These are phyloP conservation scores for Barnettozyma populi DNA, from an alignment of 805 yeast genomes.

Conservation along the genomic window DNA sequence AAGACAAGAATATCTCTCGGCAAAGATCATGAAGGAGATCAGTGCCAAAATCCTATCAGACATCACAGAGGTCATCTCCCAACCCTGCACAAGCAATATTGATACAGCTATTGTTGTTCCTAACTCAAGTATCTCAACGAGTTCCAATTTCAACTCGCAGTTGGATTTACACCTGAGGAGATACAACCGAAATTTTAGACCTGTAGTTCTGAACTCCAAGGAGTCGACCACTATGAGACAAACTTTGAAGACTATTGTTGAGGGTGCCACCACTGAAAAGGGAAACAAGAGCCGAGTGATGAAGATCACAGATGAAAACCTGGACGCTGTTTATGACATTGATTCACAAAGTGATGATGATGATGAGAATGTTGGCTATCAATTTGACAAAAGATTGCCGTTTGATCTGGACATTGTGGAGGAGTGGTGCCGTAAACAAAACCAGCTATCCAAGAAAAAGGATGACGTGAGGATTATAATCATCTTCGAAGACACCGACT, in stretches of 20 bases:
- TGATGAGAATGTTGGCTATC: constrained; percentile 10
- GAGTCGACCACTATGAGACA: constrained; percentile 24
- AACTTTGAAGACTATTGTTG: constrained; percentile 19
- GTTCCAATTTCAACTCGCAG: constrained; percentile 13
- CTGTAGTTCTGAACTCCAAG: constrained; percentile 20
- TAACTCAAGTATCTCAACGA: constrained; percentile 20
- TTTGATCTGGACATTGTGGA: constrained; percentile 23
- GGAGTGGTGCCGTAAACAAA: constrained; percentile 20
- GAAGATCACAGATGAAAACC: background rate
- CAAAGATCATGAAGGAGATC: constrained; percentile 15
- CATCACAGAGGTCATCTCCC: constrained; percentile 7
- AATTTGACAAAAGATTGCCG: constrained; percentile 19
- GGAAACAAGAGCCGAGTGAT: background rate
- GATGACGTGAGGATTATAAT: constrained; percentile 16
- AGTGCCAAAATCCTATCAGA: constrained; percentile 13
- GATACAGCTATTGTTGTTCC: constrained; percentile 20
- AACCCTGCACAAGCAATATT: constrained; percentile 2
- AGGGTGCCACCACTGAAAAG: constrained; percentile 8
- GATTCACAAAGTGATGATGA: constrained; percentile 12
- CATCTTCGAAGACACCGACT: constrained; percentile 24
- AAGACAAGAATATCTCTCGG: constrained; percentile 13
- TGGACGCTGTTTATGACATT: constrained; percentile 5
- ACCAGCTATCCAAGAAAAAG: background rate
- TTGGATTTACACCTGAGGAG: constrained; percentile 10
- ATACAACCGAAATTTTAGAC: constrained; percentile 7